Evolutionary conservation across 345 rosid species (phyloP).

Genomic region (Chamaenerion angustifolium): DNA sequence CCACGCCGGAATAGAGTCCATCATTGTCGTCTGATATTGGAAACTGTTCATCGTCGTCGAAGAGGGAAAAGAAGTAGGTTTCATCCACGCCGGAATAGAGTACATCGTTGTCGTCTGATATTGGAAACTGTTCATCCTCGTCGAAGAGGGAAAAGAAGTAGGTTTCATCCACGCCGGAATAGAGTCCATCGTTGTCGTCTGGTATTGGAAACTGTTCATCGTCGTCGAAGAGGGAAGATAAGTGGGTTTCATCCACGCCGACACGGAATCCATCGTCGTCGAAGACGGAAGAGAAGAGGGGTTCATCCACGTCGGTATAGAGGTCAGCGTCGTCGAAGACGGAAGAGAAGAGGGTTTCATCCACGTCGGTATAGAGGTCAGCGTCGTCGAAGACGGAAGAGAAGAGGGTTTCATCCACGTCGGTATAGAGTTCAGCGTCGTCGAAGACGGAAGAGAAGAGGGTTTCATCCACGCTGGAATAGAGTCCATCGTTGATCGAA

Average conservation of each 20-base stretch:
- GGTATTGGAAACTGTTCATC: conserved; percentile 26
- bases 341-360: no score
- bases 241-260: conserved; percentile 24
- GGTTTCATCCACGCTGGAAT: no score
- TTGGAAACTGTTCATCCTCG: conserved; percentile 17
- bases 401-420: no score
- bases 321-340: no score
- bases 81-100: conserved; percentile 15
- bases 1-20: conserved; percentile 4
- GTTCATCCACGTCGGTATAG: no score
- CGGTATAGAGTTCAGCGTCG: no score
- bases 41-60: conserved; percentile 17
- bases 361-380: no score
- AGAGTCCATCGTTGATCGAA: no score
- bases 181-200: conserved; percentile 21
- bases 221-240: conserved; percentile 19
- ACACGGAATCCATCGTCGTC: no score
- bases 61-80: conserved; percentile 21
- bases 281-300: no score
- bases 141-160: conserved; percentile 24
- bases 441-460: no score
- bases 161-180: conserved; percentile 17
- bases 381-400: no score
- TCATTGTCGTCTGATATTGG: conserved; percentile 41
- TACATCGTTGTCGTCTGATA: conserved; percentile 47